Evolutionary conservation across 177 flowering plant genomes (phyloP).

Genomic region (Vitis hybrid): DNA sequence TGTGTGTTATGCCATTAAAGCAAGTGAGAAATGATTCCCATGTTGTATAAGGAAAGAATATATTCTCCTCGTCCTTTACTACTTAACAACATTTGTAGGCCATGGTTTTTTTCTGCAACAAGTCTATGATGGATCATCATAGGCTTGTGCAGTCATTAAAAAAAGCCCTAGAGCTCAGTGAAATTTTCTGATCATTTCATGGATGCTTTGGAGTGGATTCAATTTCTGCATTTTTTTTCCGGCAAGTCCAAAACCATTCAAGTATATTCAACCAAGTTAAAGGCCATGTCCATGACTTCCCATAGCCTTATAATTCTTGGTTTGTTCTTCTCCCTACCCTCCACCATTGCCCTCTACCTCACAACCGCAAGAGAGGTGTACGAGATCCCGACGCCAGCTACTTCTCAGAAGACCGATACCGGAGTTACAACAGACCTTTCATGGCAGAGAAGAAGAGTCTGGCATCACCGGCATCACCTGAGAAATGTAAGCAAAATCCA

Average conservation of each 20-base stretch:
- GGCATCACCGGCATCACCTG: background rate
- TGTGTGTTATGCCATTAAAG: slow-evolving; percentile 1
- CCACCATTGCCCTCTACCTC: slow-evolving; percentile 1
- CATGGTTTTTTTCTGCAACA: too few relatives aligned
- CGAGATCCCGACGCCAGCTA: background rate
- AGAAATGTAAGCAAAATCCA: background rate
- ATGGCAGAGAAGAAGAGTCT: background rate
- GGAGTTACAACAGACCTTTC: background rate
- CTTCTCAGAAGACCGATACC: background rate
- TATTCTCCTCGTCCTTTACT: slow-evolving; percentile 10
- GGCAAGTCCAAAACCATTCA: background rate
- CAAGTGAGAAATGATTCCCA: slow-evolving; percentile 11
- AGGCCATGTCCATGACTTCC: slow-evolving; percentile 6
- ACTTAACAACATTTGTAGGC: background rate
- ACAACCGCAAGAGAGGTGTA: background rate
- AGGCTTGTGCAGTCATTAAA: too few relatives aligned
- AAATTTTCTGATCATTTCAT: too few relatives aligned
- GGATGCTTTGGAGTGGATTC: too few relatives aligned
- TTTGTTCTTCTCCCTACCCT: slow-evolving; percentile 9
- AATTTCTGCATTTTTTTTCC: too few relatives aligned
- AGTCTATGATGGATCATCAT: too few relatives aligned
- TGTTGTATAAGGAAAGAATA: slow-evolving; percentile 21
- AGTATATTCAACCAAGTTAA: too few relatives aligned
- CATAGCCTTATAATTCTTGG: slow-evolving; percentile 7
- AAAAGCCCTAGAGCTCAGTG: too few relatives aligned